Conservation (phyloP, 768 basidiomycete genomes). For the Daedalea quercina region DNA sequence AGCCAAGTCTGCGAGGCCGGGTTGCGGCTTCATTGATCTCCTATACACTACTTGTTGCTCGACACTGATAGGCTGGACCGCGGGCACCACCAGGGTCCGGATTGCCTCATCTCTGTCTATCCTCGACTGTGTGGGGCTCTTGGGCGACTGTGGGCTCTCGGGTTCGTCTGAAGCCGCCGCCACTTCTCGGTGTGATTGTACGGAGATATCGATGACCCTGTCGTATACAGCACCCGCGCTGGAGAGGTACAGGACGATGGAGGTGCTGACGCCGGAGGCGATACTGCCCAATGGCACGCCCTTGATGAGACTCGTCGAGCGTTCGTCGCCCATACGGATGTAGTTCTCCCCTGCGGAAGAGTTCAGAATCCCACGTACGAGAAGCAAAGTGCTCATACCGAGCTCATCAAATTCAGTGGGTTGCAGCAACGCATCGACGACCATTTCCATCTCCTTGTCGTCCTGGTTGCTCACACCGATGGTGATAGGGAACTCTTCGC, state of each 20-base stretch:
- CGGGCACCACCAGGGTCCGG: conserved; percentile 60
- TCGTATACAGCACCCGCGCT: conserved; percentile 61
- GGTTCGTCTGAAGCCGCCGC: conserved; percentile 5
- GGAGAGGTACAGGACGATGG: conserved; percentile 59
- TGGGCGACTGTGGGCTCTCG: conserved; percentile 8
- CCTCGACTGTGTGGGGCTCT: conserved; percentile 23
- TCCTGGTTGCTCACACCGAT: conserved; percentile 71
- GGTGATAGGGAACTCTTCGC: conserved; percentile 72
- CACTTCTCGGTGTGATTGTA: conserved; percentile 47
- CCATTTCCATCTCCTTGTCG: conserved; percentile 57
- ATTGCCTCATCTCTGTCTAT: conserved; percentile 50
- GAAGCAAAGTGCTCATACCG: conserved; percentile 33
- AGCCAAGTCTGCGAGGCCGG: conserved; percentile 44
- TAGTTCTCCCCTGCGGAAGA: conserved; percentile 35
- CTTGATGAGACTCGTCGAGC: conserved; percentile 70
- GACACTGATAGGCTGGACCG: conserved; percentile 53
- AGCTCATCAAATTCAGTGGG: conserved; percentile 73
- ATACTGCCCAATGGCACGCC: conserved; percentile 63
- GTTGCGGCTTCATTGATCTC: conserved; percentile 32
- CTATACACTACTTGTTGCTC: conserved; percentile 50
- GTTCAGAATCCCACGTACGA: background rate
- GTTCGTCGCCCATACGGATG: conserved; percentile 54
- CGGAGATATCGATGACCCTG: conserved; percentile 73
- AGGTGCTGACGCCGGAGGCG: conserved; percentile 44
- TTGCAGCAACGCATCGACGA: conserved; percentile 72